Evolutionary conservation across 345 rosid genomes (phyloP).

Genomic region (Excoecaria cochinchinensis): DNA sequence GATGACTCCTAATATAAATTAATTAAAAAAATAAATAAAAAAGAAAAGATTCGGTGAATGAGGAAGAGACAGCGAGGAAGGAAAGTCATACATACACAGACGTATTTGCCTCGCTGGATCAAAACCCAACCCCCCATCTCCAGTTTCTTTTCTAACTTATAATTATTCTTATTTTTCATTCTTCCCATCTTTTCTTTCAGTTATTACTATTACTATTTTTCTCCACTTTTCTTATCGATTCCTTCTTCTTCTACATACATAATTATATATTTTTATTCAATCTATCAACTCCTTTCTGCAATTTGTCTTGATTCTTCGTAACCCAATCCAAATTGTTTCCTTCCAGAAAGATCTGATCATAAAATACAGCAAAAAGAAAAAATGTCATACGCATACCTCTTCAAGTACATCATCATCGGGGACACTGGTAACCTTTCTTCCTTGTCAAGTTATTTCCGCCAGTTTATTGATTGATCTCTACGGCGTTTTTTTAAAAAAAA

Average conservation of each 20-base stretch:
- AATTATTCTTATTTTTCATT: too few relatives aligned
- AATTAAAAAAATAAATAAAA: too few relatives aligned
- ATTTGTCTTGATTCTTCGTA: background rate
- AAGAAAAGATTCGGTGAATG: too few relatives aligned
- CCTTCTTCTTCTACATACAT: background rate
- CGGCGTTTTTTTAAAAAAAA: background rate
- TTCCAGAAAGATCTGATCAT: background rate
- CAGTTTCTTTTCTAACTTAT: too few relatives aligned
- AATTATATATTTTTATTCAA: background rate
- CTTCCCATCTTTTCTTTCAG: too few relatives aligned
- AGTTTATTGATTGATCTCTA: background rate
- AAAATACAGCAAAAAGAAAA: background rate
- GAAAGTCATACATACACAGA: too few relatives aligned
- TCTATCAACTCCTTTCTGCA: background rate
- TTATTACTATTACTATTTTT: too few relatives aligned
- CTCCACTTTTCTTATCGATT: background rate
- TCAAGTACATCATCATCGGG: conserved; percentile 98
- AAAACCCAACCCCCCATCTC: too few relatives aligned
- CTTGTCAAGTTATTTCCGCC: background rate
- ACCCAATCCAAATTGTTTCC: background rate
- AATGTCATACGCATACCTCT: conserved; percentile 92
- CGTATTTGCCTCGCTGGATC: too few relatives aligned
- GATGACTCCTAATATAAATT: too few relatives aligned
- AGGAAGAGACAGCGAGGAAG: too few relatives aligned
- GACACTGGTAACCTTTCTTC: conserved; percentile 57